A percentile compares a stretch with the other conserved stretches of the same genome.
These are phyloP conservation scores for Linnemannia exigua DNA, from an alignment of 192 early-diverging fungal species.

Conservation along the genomic window DNA sequence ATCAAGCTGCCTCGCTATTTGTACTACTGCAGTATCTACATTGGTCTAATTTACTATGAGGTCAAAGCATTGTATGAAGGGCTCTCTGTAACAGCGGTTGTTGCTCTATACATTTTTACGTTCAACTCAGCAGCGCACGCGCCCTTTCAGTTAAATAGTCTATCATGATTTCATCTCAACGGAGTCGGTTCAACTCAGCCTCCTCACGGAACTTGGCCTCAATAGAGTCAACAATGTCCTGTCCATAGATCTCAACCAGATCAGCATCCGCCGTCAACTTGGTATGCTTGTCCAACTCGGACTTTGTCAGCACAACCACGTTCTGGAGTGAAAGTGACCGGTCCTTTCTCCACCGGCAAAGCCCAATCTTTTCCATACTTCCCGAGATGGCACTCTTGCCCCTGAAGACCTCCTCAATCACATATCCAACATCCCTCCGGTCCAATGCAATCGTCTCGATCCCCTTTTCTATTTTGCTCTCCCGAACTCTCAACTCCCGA, in stretches of 20 bases:
- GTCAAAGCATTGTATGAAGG: too few relatives aligned
- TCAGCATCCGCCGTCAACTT: conserved; percentile 59
- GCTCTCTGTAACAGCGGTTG: too few relatives aligned
- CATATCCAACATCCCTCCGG: conserved; percentile 83
- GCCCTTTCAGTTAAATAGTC: background rate
- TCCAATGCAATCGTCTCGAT: conserved; percentile 67
- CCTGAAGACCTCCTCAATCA: conserved; percentile 92
- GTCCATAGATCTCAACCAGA: conserved; percentile 65
- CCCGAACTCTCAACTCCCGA: conserved; percentile 74
- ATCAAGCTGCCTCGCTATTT: too few relatives aligned
- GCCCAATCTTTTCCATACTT: conserved; percentile 75
- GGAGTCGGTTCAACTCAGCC: conserved; percentile 38
- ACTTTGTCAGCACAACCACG: conserved; percentile 87
- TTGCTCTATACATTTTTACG: too few relatives aligned
- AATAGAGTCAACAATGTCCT: conserved; percentile 67
- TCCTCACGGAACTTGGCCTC: conserved; percentile 65
- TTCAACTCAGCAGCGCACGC: background rate
- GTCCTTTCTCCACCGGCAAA: conserved; percentile 83
- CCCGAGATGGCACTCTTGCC: conserved; percentile 85
- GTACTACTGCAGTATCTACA: too few relatives aligned
- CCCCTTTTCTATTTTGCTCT: conserved; percentile 18
- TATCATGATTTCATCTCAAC: conserved; percentile 21
- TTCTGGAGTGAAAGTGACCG: conserved; percentile 80
- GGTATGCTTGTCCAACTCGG: conserved; percentile 79
- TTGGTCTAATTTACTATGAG: background rate